Evolutionary conservation across 1,139 yeast genomes (phyloP), one percentile per base, ranked within the genome.

Genomic region (Geotrichum carabidarum): DNA sequence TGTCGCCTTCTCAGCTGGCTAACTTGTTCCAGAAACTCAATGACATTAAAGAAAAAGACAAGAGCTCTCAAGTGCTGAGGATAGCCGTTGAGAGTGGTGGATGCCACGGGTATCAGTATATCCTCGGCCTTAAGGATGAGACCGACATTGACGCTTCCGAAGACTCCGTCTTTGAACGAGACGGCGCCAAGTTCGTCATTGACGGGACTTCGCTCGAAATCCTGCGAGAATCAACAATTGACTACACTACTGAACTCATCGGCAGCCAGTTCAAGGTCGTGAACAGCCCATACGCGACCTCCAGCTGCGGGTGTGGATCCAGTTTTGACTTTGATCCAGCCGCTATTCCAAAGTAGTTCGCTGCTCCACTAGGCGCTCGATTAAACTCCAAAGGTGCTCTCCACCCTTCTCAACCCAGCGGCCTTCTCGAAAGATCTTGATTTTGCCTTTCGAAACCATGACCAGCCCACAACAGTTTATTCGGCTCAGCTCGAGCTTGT

Each of bases 61-160:
- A 73, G 12, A 79, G 82, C 0, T 73, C 82, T 48, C 65, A 83
- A 12, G 87, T 87, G 0, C 73, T 93, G 43, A 74, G 85, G 51
- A 80, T 93, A 6, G 74, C 78, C n/a, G 98, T 94, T 6, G 97
- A 91, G 63, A 86, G 95, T 65, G 99, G 99, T 6, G 99, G 99
- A 2, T 93, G 99, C 69, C 99, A 93, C 69, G 99, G 99, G 32
- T 93, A 89, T 71, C 99, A 93, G 69, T 93, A 93, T 66, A 80
- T 85, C 60, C 74, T 93, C 64, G 78, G 82, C 57, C 75, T 90
- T 51, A 77, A 83, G 4, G 78, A 78, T 53, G 70, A 78, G 44
- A 66, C 71, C 8, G 75, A 78, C 48, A 65, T 74, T 48, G 71
- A 78, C 15, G 65, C 63, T 7, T 67, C 68, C 0, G 79, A 76